phyloP scores from a whole-genome alignment of 352 stramenopile species.

The Globisporangium orthogonon region DNA sequence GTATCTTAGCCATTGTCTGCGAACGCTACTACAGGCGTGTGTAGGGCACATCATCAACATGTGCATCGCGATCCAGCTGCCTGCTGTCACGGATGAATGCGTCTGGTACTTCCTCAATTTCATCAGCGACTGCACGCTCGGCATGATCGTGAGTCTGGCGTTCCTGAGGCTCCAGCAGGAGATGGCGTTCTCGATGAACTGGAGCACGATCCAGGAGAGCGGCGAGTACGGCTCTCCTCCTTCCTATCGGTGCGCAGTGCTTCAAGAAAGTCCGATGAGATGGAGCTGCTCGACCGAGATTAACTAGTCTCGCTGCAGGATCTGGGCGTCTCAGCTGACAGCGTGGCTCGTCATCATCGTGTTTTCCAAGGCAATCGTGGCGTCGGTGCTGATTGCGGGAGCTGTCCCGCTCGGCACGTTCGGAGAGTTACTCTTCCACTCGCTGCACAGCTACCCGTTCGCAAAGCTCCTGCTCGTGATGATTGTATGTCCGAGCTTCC shows the following conservation, averaged over 20 bases:
- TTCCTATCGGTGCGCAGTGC: constrained; percentile 31
- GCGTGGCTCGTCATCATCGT: constrained; percentile 73
- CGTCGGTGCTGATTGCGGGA: constrained; percentile 56
- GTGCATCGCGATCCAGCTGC: constrained; percentile 56
- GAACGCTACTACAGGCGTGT: constrained; percentile 22
- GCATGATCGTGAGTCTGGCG: constrained; percentile 68
- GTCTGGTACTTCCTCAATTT: constrained; percentile 87
- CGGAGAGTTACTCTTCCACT: constrained; percentile 57
- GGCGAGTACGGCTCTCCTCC: constrained; percentile 72
- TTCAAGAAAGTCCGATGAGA: neutral
- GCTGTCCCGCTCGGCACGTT: constrained; percentile 42
- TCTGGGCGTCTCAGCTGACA: constrained; percentile 50
- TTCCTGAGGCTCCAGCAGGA: constrained; percentile 75
- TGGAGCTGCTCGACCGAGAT: neutral
- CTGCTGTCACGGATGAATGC: constrained; percentile 76
- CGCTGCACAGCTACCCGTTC: constrained; percentile 55
- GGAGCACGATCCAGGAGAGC: constrained; percentile 67
- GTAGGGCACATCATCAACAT: constrained; percentile 72
- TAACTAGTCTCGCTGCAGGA: constrained; percentile 12
- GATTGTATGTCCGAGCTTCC: constrained; percentile 77
- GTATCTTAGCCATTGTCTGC: too few relatives aligned
- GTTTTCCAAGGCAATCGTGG: constrained; percentile 75
- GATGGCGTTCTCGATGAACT: constrained; percentile 64
- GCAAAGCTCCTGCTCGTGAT: constrained; percentile 72
- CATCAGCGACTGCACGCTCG: constrained; percentile 72